phyloP scores from a whole-genome alignment of 148 eudicot genomes.

The Diospyros kaki region DNA sequence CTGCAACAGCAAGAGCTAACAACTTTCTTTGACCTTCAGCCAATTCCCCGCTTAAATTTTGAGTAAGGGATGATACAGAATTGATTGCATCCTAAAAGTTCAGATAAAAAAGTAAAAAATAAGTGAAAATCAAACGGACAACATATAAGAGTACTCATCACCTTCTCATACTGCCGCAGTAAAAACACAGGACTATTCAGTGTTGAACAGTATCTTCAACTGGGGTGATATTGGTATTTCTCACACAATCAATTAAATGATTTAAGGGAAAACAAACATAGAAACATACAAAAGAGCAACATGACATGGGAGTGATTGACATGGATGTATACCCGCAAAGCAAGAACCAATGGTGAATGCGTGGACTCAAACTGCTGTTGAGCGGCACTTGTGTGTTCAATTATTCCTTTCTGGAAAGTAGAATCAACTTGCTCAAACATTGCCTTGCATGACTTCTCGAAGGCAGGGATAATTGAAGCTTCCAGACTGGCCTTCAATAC shows the following conservation, averaged over 20 bases:
- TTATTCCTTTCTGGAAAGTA: constrained; percentile 88
- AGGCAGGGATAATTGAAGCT: constrained; percentile 74
- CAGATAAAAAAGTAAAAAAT: not conserved
- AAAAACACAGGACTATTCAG: not conserved
- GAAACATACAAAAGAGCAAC: not conserved
- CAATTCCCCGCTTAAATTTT: constrained; percentile 66
- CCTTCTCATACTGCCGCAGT: not conserved
- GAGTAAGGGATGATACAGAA: constrained; percentile 80
- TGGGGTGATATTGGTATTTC: not conserved
- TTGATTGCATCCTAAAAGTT: constrained; percentile 65
- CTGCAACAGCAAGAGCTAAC: constrained; percentile 69
- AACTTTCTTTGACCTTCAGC: constrained; percentile 90
- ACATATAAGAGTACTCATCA: not conserved
- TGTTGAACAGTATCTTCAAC: not conserved
- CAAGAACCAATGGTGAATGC: constrained; percentile 69
- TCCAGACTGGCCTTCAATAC: constrained; percentile 76
- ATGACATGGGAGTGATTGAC: not conserved
- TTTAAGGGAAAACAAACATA: not conserved
- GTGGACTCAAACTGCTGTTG: constrained; percentile 70
- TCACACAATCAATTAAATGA: not conserved
- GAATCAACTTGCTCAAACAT: constrained; percentile 97
- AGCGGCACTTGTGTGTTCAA: constrained; percentile 60
- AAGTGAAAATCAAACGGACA: constrained; percentile 9
- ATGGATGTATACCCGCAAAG: constrained; percentile 60
- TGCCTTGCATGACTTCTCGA: constrained; percentile 84